A percentile compares a stretch with the other conserved stretches of the same genome.
Conservation (phyloP, 1,284 basidiomycete species). For the Ustilago vetiveriae region DNA sequence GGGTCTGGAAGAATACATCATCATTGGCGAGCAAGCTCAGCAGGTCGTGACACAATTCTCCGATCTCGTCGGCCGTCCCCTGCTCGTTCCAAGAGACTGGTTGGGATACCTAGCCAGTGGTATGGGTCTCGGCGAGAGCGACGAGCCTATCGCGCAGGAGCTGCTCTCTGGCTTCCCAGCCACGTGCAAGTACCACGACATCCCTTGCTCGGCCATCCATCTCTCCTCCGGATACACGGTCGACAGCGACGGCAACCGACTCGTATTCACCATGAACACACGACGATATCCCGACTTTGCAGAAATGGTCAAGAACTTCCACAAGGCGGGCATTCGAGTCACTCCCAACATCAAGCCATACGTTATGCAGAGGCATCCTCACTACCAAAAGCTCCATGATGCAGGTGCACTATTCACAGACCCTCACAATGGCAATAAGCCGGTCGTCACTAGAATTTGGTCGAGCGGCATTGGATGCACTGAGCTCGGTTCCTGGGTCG, state of each 20-base stretch:
- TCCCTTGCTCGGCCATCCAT: slow-evolving; percentile 66
- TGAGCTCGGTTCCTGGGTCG: slow-evolving; percentile 69
- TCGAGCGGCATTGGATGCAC: slow-evolving; percentile 67
- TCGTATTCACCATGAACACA: slow-evolving; percentile 69
- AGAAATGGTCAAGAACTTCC: slow-evolving; percentile 67
- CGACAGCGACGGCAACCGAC: slow-evolving; percentile 67
- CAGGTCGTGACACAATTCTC: slow-evolving; percentile 64
- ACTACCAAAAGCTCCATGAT: slow-evolving; percentile 64
- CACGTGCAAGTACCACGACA: slow-evolving; percentile 68
- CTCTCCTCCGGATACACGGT: slow-evolving; percentile 69
- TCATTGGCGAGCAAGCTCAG: slow-evolving; percentile 66
- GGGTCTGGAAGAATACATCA: slow-evolving; percentile 68
- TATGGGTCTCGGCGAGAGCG: slow-evolving; percentile 69
- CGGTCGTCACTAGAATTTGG: slow-evolving; percentile 69
- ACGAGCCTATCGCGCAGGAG: slow-evolving; percentile 68
- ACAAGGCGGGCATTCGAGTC: slow-evolving; percentile 68
- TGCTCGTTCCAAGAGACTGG: slow-evolving; percentile 68
- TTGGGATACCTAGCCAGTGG: slow-evolving; percentile 68
- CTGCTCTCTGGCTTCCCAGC: slow-evolving; percentile 68
- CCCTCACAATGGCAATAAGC: slow-evolving; percentile 54
- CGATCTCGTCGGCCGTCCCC: slow-evolving; percentile 67
- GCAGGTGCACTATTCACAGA: slow-evolving; percentile 68
- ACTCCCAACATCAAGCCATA: slow-evolving; percentile 69
- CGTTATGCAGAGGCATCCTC: slow-evolving; percentile 61
- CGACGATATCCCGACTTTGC: slow-evolving; percentile 69